Percentiles rank a stretch among this genome's conserved stretches.
These are phyloP conservation scores for Apiotrichum akiyoshidainum DNA, from an alignment of 1,284 basidiomycete species.

Conservation along the genomic window DNA sequence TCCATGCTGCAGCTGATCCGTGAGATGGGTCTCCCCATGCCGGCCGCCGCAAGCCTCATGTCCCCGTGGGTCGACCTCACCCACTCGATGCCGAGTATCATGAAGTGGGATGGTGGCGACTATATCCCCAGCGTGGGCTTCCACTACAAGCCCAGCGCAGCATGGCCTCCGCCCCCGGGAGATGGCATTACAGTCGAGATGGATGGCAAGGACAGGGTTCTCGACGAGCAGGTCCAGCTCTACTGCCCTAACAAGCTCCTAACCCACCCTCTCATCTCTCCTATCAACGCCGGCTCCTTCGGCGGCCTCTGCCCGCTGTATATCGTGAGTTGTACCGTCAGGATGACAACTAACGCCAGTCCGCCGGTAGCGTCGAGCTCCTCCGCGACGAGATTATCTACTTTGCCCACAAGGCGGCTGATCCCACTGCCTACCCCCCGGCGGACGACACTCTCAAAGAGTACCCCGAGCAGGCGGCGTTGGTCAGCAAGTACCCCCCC, in stretches of 20 bases:
- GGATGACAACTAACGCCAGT: slow-evolving; percentile 20
- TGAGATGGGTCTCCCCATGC: slow-evolving; percentile 74
- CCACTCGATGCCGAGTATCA: slow-evolving; percentile 85
- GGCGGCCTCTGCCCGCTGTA: slow-evolving; percentile 56
- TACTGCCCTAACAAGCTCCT: slow-evolving; percentile 55
- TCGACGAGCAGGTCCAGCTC: slow-evolving; percentile 54
- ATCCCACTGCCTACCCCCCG: slow-evolving; percentile 50
- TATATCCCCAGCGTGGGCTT: slow-evolving; percentile 47
- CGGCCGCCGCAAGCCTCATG: slow-evolving; percentile 77
- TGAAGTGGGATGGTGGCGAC: slow-evolving; percentile 42
- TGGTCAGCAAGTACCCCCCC: slow-evolving; percentile 50
- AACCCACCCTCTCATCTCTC: slow-evolving; percentile 54
- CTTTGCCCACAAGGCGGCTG: slow-evolving; percentile 54
- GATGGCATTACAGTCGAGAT: slow-evolving; percentile 39
- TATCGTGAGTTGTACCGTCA: slow-evolving; percentile 46
- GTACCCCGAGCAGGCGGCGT: slow-evolving; percentile 46
- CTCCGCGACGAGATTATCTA: slow-evolving; percentile 52
- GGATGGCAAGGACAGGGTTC: slow-evolving; percentile 31
- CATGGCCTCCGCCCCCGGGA: slow-evolving; percentile 47
- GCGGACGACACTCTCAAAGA: slow-evolving; percentile 43
- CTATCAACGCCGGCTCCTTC: slow-evolving; percentile 54
- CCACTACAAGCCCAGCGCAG: slow-evolving; percentile 46
- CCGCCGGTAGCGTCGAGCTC: slow-evolving; percentile 53
- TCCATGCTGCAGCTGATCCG: slow-evolving; percentile 83
- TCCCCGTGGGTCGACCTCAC: slow-evolving; percentile 92